Conservation (phyloP, 345 rosid species). For the Fremontodendron californicum region DNA sequence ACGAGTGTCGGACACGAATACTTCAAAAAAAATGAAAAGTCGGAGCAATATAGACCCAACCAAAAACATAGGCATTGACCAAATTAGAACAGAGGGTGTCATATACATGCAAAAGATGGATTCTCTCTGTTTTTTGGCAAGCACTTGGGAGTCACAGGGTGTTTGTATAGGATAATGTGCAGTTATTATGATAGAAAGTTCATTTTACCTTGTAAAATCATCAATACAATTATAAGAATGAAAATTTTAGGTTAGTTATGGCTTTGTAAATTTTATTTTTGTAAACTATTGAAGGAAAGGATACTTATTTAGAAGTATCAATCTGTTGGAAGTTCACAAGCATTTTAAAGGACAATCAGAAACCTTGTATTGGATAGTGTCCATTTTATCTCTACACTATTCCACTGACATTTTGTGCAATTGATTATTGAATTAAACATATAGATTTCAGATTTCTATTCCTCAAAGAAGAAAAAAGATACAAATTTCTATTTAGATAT, state of each 20-base stretch:
- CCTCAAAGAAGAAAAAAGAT: too few relatives aligned
- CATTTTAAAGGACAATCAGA: background rate
- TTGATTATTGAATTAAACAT: too few relatives aligned
- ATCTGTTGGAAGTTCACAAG: background rate
- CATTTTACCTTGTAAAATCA: background rate
- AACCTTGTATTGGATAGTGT: too few relatives aligned
- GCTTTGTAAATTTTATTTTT: background rate
- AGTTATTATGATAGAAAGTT: background rate
- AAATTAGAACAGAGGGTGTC: background rate
- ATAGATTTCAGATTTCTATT: too few relatives aligned
- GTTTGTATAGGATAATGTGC: background rate
- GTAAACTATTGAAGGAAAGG: background rate
- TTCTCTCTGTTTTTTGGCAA: background rate
- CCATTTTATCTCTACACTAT: too few relatives aligned
- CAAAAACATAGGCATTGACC: background rate
- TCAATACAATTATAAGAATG: background rate
- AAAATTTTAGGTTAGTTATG: background rate
- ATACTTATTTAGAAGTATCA: background rate
- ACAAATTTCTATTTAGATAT: background rate
- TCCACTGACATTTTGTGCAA: too few relatives aligned
- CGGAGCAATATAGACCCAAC: too few relatives aligned
- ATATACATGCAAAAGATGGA: background rate
- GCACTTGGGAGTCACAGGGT: background rate
- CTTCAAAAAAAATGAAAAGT: too few relatives aligned
- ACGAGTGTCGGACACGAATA: too few relatives aligned